Percentiles rank a stretch among this genome's conserved stretches.
phyloP scores from a whole-genome alignment of 352 stramenopile species.

The Globisporangium iwayamae region DNA sequence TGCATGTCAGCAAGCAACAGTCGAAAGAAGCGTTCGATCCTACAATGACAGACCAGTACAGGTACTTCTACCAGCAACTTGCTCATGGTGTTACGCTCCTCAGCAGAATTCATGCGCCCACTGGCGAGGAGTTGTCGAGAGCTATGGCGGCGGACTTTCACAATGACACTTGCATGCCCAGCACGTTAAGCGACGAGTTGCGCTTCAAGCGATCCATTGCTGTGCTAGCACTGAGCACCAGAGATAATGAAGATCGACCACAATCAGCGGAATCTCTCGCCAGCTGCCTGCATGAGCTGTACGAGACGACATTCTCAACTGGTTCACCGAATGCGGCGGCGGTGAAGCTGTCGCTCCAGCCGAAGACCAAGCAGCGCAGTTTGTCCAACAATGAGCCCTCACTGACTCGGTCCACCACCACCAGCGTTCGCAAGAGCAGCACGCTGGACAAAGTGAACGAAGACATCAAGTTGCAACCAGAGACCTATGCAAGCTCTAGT shows the following conservation, averaged over 20 bases:
- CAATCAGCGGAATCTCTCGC: neutral
- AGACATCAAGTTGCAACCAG: neutral
- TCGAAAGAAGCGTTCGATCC: neutral
- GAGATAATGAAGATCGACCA: neutral
- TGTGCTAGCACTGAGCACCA: neutral
- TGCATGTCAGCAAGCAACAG: neutral
- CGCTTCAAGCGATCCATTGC: neutral
- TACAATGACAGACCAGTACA: neutral
- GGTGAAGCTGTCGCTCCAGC: neutral
- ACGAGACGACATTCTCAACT: neutral
- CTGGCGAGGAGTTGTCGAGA: neutral
- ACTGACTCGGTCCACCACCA: neutral
- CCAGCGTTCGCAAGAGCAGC: neutral
- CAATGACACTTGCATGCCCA: neutral
- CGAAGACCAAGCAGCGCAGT: conserved; percentile 4
- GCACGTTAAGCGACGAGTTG: neutral
- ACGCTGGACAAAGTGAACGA: neutral
- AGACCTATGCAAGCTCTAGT: neutral
- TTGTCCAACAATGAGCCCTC: conserved; percentile 1
- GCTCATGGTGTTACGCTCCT: neutral
- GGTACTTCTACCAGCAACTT: conserved; percentile 5
- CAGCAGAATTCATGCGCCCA: neutral
- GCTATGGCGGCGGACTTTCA: neutral
- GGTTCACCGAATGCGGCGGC: no score
- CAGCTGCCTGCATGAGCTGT: neutral